Evolutionary conservation across 768 basidiomycete species (phyloP), one percentile per base, ranked within the genome.

Genomic region (Candolleomyces efflorescens): DNA sequence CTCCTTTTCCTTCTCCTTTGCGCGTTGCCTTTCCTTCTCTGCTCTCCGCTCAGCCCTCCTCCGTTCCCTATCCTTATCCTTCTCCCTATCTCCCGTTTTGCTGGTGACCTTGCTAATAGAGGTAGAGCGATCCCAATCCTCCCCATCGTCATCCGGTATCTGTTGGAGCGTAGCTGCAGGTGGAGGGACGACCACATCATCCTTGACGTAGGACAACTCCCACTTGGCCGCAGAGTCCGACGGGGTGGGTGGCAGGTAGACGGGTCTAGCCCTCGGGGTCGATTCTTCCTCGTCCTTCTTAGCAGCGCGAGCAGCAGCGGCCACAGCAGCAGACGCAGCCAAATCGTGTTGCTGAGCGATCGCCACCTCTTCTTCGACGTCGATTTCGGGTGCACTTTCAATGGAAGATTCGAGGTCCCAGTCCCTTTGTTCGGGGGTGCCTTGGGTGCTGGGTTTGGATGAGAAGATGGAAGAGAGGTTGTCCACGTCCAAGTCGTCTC

Each of bases 181-280:
- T 2, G 65, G 60, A 3, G 61, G 50, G 9, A 54, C 18, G 15
- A 38, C 51, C 7, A 39, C 17, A 39, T 58, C 47, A 1, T 65
- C 59, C 10, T 62, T 61, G 59, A 15, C 61, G 60, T 36, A 22
- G 11, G 32, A 15, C 17, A 44, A 53, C 45, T 54, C 13, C 61
- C 62, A 65, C 2, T 60, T 59, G 9, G 61, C 56, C 18, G 67
- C 67, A 5, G 67, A 68, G 56, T 70, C 69, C 12, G 69, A 70
- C 2, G 69, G 69, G 2, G 69, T 70, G 39, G 69, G 69, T 9
- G 69, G 69, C 44, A 68, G 60, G 39, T 64, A 64, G 24, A 59
- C 53, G 11, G 58, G 57, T 6, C 37, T 41, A 20, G n/a, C 32
- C 10, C 43, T 18, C 23, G 65, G 68, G 4, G 54, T 50, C 12